Percentiles rank a stretch among this genome's conserved stretches.
Evolutionary conservation across 306 rosid species (phyloP).

Genomic region (Acacia confusa): DNA sequence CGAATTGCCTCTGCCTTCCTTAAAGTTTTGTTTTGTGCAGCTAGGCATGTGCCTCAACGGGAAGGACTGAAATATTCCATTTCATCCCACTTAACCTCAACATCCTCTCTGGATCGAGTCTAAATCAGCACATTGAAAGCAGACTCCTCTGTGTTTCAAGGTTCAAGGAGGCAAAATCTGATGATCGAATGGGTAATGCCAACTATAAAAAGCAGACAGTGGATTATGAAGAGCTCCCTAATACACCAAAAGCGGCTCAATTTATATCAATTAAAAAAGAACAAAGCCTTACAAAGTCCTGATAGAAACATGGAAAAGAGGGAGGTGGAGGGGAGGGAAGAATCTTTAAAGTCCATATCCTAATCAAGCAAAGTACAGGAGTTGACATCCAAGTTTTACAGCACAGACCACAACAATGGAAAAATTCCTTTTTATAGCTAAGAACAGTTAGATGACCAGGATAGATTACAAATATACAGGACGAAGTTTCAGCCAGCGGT

Average conservation of each 20-base stretch:
- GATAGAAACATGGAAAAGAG: not conserved
- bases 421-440: not conserved
- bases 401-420: conserved; percentile 3
- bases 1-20: not conserved
- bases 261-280: not conserved
- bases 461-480: not conserved
- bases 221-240: conserved; percentile 17
- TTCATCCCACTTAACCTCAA: not conserved
- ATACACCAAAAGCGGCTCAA: conserved; percentile 13
- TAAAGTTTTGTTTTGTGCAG: conserved; percentile 9
- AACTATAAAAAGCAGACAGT: not conserved
- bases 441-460: not conserved
- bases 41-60: not conserved
- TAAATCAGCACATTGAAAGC: conserved; percentile 4
- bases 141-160: conserved; percentile 13
- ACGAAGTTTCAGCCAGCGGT: not conserved
- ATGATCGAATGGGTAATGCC: conserved; percentile 19
- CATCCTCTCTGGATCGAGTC: not conserved
- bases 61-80: conserved; percentile 1
- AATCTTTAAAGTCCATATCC: not conserved
- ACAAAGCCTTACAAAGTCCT: not conserved
- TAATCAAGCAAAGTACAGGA: not conserved
- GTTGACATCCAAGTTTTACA: conserved; percentile 3
- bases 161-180: conserved; percentile 3
- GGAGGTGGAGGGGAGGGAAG: not conserved